These are phyloP conservation scores for Boletus subparvulus DNA, from an alignment of 768 basidiomycete genomes.

Conservation along the genomic window DNA sequence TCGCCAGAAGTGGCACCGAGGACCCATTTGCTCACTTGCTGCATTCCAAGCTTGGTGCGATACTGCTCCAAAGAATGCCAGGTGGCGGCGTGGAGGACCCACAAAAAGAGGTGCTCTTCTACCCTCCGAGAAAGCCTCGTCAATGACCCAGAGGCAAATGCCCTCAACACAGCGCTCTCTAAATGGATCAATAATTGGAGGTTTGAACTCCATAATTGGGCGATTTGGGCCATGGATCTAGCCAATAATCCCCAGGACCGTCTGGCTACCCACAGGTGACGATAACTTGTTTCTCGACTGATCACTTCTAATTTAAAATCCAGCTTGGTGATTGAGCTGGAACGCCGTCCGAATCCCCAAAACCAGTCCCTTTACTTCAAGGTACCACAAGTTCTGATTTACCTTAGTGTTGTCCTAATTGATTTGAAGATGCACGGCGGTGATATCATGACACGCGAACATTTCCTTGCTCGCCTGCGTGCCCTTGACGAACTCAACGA, in stretches of 20 bases:
- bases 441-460: constrained; percentile 21
- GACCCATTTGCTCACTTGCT: not conserved
- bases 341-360: constrained; percentile 17
- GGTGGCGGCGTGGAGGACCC: constrained; percentile 29
- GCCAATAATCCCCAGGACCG: constrained; percentile 25
- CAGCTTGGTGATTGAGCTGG: constrained; percentile 24
- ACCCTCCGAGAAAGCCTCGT: constrained; percentile 14
- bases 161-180: constrained; percentile 23
- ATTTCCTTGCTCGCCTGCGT: constrained; percentile 17
- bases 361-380: constrained; percentile 20
- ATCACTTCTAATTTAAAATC: not conserved
- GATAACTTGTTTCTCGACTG: not conserved
- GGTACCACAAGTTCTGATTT: constrained; percentile 4
- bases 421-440: constrained; percentile 21
- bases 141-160: constrained; percentile 11
- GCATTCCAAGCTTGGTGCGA: constrained; percentile 22
- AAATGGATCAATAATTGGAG: constrained; percentile 30
- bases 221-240: constrained; percentile 25
- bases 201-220: constrained; percentile 16
- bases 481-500: constrained; percentile 11
- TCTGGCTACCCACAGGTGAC: constrained; percentile 27
- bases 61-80: constrained; percentile 33
- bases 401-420: not conserved
- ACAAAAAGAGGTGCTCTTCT: constrained; percentile 21
- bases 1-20: not conserved